phyloP scores from a whole-genome alignment of 108 stramenopile genomes.

The Schizochytrium sp. region DNA sequence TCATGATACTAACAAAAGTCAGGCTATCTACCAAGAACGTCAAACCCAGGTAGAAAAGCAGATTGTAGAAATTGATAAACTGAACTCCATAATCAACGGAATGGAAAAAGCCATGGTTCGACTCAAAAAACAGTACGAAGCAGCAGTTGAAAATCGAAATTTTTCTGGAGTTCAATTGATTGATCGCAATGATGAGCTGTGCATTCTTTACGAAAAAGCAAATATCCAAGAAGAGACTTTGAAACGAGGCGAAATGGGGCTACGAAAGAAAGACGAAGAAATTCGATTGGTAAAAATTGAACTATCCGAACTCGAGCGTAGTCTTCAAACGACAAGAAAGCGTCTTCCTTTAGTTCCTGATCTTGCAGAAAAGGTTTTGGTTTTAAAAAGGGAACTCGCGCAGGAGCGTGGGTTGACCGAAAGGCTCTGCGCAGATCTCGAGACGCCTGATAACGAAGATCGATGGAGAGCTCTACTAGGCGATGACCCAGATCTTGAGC shows the following conservation, averaged over 20 bases:
- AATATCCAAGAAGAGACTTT: constrained; percentile 78
- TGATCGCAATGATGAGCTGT: constrained; percentile 82
- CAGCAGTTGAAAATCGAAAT: constrained; percentile 76
- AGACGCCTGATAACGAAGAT: constrained; percentile 71
- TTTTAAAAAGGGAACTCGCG: constrained; percentile 69
- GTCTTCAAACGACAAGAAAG: constrained; percentile 64
- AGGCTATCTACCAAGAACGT: constrained; percentile 70
- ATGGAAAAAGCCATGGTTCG: constrained; percentile 77
- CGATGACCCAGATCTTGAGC: constrained; percentile 72
- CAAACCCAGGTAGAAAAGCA: constrained; percentile 78
- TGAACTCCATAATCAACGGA: constrained; percentile 76
- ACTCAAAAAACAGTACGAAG: constrained; percentile 75
- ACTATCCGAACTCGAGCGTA: constrained; percentile 72
- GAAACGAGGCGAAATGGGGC: constrained; percentile 72
- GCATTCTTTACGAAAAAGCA: constrained; percentile 79
- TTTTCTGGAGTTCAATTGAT: constrained; percentile 78
- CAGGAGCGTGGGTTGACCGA: constrained; percentile 70
- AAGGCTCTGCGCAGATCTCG: constrained; percentile 72
- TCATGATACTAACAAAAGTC: constrained; percentile 72
- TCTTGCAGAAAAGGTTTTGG: constrained; percentile 60
- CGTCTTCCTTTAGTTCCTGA: constrained; percentile 67
- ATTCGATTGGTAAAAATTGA: constrained; percentile 73
- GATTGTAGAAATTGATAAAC: constrained; percentile 79
- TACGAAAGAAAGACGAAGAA: constrained; percentile 72
- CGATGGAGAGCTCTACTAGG: constrained; percentile 77